Evolutionary conservation across 139 green algal genomes (phyloP).

Genomic region (Chlamydomonas sp.): DNA sequence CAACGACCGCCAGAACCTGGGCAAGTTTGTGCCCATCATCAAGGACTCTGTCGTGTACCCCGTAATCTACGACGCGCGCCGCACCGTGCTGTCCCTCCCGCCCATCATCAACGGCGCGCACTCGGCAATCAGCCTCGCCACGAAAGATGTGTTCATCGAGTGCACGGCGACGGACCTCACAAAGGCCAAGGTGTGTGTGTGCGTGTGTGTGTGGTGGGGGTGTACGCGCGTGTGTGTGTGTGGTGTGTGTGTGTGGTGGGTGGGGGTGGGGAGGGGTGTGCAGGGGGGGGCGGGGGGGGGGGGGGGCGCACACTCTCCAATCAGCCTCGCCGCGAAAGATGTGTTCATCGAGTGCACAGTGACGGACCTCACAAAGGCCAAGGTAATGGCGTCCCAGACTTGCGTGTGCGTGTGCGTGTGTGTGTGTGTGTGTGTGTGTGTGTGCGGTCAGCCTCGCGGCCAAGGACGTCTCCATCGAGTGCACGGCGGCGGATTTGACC

Average conservation of each 20-base stretch:
- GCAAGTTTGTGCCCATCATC: slow-evolving; percentile 95
- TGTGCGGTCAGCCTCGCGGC: no score
- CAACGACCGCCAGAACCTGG: slow-evolving; percentile 86
- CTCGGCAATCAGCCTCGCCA: slow-evolving; percentile 84
- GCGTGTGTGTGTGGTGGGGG: no score
- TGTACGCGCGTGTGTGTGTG: no score
- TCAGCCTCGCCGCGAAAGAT: slow-evolving; percentile 80
- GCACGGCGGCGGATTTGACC: no score
- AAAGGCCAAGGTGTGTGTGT: slow-evolving; percentile 77
- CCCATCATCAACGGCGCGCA: slow-evolving; percentile 98
- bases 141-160: slow-evolving; percentile 95
- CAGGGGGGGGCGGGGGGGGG: neutral
- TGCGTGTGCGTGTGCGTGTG: no score
- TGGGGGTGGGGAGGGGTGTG: no score
- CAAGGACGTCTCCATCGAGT: no score
- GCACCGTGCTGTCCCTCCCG: slow-evolving; percentile 88
- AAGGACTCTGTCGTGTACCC: slow-evolving; percentile 86
- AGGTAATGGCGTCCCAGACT: no score
- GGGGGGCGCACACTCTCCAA: no score
- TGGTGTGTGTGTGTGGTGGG: no score
- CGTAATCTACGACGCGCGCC: slow-evolving; percentile 82
- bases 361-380: slow-evolving; percentile 94
- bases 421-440: no score
- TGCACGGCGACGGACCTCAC: slow-evolving; percentile 95
- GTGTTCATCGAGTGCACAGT: slow-evolving; percentile 98